phyloP scores from a whole-genome alignment of 2,329 filamentous ascomycete species.

The Geosmithia putterillii region DNA sequence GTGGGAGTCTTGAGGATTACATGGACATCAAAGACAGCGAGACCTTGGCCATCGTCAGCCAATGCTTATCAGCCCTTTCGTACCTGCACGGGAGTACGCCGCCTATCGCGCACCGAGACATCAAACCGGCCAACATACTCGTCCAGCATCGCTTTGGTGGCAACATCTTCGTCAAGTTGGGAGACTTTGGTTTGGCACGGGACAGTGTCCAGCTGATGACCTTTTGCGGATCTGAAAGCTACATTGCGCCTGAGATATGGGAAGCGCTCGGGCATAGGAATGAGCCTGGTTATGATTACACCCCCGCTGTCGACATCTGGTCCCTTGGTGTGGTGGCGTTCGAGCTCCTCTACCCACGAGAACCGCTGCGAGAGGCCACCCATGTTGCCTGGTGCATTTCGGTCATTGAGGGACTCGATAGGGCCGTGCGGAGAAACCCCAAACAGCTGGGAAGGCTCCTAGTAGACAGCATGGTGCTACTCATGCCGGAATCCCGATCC shows the following conservation, averaged over 20 bases:
- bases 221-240: conserved; percentile 74
- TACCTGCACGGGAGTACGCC: conserved; percentile 5
- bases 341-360: conserved; percentile 3
- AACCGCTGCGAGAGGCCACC: not conserved
- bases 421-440: not conserved
- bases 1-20: conserved; percentile 2
- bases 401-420: not conserved
- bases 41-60: conserved; percentile 20
- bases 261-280: not conserved
- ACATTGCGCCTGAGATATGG: conserved; percentile 76
- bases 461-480: not conserved
- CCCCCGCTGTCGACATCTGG: conserved; percentile 82
- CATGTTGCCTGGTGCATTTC: not conserved
- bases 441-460: not conserved
- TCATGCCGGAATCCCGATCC: not conserved
- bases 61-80: conserved; percentile 7
- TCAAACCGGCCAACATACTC: conserved; percentile 87
- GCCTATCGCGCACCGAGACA: conserved; percentile 76
- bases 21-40: conserved; percentile 5
- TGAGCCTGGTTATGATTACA: conserved; percentile 70
- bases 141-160: conserved; percentile 55
- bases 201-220: conserved; percentile 89
- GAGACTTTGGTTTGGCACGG: conserved; percentile 85
- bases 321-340: conserved; percentile 66
- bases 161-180: conserved; percentile 69